These are phyloP conservation scores for Escovopsis sp. DNA, from an alignment of 2,329 filamentous ascomycete species.

Conservation along the genomic window DNA sequence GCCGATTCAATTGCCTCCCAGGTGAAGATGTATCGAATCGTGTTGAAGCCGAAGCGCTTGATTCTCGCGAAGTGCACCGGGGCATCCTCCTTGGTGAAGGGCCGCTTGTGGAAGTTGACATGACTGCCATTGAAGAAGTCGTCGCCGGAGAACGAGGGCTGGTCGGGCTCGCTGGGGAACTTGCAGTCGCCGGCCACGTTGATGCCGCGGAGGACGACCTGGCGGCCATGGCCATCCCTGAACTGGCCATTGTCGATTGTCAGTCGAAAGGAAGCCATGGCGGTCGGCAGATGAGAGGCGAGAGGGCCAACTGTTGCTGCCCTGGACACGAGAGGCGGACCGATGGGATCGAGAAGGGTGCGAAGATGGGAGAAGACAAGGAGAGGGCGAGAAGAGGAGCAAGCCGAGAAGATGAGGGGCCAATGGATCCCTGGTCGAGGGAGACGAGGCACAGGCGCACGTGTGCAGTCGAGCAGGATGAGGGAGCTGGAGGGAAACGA, in stretches of 20 bases:
- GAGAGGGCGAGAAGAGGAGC: not conserved
- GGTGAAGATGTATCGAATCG: constrained; percentile 90
- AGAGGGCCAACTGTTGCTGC: not conserved
- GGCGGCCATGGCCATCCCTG: constrained; percentile 63
- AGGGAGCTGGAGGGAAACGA: no score
- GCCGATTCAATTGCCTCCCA: constrained; percentile 97
- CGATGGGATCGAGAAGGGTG: not conserved
- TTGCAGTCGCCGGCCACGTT: constrained; percentile 88
- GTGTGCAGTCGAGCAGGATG: no score
- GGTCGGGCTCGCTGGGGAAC: constrained; percentile 64
- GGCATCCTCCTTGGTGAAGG: constrained; percentile 71
- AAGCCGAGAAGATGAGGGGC: not conserved
- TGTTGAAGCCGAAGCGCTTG: constrained; percentile 86
- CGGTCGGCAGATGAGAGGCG: not conserved
- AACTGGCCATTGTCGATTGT: constrained; percentile 77
- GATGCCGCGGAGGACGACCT: constrained; percentile 83
- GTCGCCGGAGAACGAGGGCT: constrained; percentile 62
- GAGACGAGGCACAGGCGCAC: no score
- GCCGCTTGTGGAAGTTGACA: constrained; percentile 75
- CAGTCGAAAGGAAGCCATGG: constrained; percentile 62
- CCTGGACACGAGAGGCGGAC: no score
- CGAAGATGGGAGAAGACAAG: not conserved
- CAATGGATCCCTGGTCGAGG: no score
- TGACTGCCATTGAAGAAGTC: constrained; percentile 87
- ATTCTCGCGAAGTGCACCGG: constrained; percentile 74